A percentile compares a stretch with the other conserved stretches of the same genome.
These are phyloP conservation scores for Lepiota brunneoincarnata DNA, from an alignment of 768 basidiomycete species.

Conservation along the genomic window DNA sequence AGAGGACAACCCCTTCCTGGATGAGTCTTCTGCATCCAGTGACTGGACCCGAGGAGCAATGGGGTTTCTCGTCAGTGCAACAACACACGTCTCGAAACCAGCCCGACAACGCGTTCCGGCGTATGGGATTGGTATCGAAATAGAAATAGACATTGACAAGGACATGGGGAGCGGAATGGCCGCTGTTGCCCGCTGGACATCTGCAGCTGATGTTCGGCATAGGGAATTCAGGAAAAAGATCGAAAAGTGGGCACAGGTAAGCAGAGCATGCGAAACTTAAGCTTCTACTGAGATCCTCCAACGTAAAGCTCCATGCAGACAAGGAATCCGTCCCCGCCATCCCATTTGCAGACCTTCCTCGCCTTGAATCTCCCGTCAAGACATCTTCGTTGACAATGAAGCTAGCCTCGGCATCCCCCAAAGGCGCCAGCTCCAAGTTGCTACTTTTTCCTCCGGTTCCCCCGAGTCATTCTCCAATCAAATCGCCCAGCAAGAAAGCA, in stretches of 20 bases:
- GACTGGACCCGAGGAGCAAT: slow-evolving; percentile 82
- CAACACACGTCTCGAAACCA: slow-evolving; percentile 68
- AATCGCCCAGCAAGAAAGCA: slow-evolving; percentile 36
- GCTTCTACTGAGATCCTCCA: background rate
- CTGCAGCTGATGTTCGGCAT: slow-evolving; percentile 60
- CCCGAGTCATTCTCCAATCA: slow-evolving; percentile 32
- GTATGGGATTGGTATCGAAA: slow-evolving; percentile 85
- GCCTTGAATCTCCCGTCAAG: slow-evolving; percentile 48
- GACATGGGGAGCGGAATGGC: slow-evolving; percentile 83
- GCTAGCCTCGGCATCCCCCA: slow-evolving; percentile 74
- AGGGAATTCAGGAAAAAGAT: slow-evolving; percentile 58
- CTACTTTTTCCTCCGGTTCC: background rate
- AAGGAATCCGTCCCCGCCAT: slow-evolving; percentile 46
- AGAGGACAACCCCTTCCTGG: slow-evolving; percentile 74
- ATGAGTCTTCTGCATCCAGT: slow-evolving; percentile 36
- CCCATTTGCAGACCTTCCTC: slow-evolving; percentile 66
- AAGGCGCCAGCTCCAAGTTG: slow-evolving; percentile 30
- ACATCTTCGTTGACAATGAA: slow-evolving; percentile 67
- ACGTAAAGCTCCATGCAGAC: slow-evolving; percentile 48
- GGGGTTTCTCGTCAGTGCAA: slow-evolving; percentile 72
- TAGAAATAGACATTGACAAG: slow-evolving; percentile 82
- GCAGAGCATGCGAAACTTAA: slow-evolving; percentile 10
- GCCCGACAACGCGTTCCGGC: slow-evolving; percentile 69
- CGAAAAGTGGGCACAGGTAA: slow-evolving; percentile 61
- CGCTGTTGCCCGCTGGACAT: slow-evolving; percentile 85